Conservation (phyloP, 2,329 filamentous ascomycete genomes). For the Dactylellina cionopaga region DNA sequence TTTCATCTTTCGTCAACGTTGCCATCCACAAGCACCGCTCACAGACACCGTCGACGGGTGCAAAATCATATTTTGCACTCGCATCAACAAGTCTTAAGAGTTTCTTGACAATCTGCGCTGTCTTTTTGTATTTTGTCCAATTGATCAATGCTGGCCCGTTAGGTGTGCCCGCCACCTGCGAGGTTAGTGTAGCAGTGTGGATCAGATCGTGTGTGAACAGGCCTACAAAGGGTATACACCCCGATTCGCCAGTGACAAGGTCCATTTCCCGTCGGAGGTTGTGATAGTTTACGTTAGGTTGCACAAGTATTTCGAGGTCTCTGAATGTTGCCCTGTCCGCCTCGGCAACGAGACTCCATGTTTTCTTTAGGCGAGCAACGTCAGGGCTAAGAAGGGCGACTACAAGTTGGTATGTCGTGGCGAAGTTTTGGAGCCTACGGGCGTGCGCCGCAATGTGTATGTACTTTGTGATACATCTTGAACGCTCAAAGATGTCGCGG, state of each 20-base stretch:
- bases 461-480: slow-evolving; percentile 79
- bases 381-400: slow-evolving; percentile 80
- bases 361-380: slow-evolving; percentile 72
- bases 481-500: slow-evolving; percentile 75
- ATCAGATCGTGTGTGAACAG: slow-evolving; percentile 83
- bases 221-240: slow-evolving; percentile 85
- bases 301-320: slow-evolving; percentile 77
- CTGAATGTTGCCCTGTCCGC: slow-evolving; percentile 73
- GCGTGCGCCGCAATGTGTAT: slow-evolving; percentile 83
- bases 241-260: slow-evolving; percentile 69
- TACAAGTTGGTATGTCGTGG: slow-evolving; percentile 82
- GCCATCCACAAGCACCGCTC: slow-evolving; percentile 88
- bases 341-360: slow-evolving; percentile 76
- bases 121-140: slow-evolving; percentile 81
- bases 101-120: slow-evolving; percentile 81
- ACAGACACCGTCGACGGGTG: slow-evolving; percentile 78
- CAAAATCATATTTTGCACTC: slow-evolving; percentile 77
- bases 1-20: slow-evolving; percentile 78
- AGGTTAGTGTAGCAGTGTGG: slow-evolving; percentile 81
- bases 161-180: slow-evolving; percentile 75
- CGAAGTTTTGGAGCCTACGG: slow-evolving; percentile 80
- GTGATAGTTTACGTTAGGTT: slow-evolving; percentile 80
- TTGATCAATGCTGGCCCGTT: slow-evolving; percentile 77
- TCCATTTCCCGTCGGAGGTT: slow-evolving; percentile 84
- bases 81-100: slow-evolving; percentile 80